Base-by-base conservation (phyloP, 495 filamentous ascomycete genomes). In the Daldinia loculata region DNA sequence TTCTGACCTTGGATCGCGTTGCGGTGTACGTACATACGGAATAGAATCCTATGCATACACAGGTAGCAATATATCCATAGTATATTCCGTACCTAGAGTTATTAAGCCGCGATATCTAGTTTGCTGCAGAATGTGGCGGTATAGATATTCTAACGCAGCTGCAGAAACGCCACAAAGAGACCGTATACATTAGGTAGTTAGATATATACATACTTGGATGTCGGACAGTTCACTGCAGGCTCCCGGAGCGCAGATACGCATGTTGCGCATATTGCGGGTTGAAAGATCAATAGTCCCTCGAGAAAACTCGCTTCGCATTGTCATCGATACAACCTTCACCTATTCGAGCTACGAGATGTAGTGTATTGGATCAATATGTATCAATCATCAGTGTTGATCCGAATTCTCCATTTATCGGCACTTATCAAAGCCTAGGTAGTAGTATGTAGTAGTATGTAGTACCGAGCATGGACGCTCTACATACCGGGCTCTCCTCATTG, bases 281-380 rank as follows among this genome's bases (percentile, higher is more conserved):
- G 66, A 63, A 65, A 72, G 65, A 69, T 68, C 29, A 53, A 69
- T 72, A 66, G 66, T 72, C 61, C 56, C 36, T 50, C 32, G 56
- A 63, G 32, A 59, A 55, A 9, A 17, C 45, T 69, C 56, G 65
- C 66, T 69, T 66, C 58, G 57, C 61, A 19, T 66, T 69, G 53
- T 66, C 66, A n/a, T n/a, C 60, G 36, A 60, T 67, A 64, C 55
- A 53, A 61, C 52, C 26, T 19, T n/a, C 6, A 45, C 41, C 41
- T 45, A 59, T 52, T 36, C 38, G 22, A 48, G 57, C 24, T 45
- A 26, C 51, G 51, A 45, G 36, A 67, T 71, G 51, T 1, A 1
- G 24, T 1, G 27, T 52, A 52, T 52, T 67, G 64, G 63, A 48
- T 58, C 45, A 59, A 67, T 24, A 56, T 29, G 6, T 32, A 32